Percentiles rank a stretch among this genome's conserved stretches.
These are phyloP conservation scores for Marasmius fiardii DNA, from an alignment of 1,284 basidiomycete species.

Conservation along the genomic window DNA sequence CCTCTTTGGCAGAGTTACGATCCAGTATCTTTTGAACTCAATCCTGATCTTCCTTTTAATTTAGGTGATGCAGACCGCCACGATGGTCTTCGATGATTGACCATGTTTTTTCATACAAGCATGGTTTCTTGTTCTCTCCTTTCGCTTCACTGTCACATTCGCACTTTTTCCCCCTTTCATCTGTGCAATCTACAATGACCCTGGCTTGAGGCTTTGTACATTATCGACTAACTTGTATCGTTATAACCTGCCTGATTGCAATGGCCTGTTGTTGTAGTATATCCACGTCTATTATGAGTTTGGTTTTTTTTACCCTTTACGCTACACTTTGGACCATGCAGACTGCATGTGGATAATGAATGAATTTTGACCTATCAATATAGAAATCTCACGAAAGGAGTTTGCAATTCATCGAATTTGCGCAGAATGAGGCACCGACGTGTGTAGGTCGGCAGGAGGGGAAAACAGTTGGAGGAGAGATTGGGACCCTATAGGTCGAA, in stretches of 20 bases:
- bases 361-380: neutral
- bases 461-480: too few species aligned
- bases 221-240: neutral
- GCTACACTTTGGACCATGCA: neutral
- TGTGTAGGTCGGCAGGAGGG: too few species aligned
- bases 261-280: neutral
- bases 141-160: neutral
- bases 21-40: constrained; percentile 63
- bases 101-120: neutral
- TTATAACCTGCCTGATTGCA: neutral
- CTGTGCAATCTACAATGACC: neutral
- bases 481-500: too few species aligned
- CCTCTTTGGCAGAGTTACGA: constrained; percentile 73
- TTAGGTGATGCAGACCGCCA: constrained; percentile 39
- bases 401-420: too few species aligned
- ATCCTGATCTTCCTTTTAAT: constrained; percentile 72
- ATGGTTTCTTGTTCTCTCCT: neutral
- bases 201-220: neutral
- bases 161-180: neutral
- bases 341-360: neutral
- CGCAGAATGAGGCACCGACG: too few species aligned
- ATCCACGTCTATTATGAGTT: neutral
- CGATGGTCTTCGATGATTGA: constrained; percentile 24
- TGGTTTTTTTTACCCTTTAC: neutral
- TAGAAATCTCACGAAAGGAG: too few species aligned